A percentile compares a stretch with the other conserved stretches of the same genome.
These are phyloP conservation scores for Akanthomyces dipterigenus DNA, from an alignment of 2,329 filamentous ascomycete species.

Conservation along the genomic window DNA sequence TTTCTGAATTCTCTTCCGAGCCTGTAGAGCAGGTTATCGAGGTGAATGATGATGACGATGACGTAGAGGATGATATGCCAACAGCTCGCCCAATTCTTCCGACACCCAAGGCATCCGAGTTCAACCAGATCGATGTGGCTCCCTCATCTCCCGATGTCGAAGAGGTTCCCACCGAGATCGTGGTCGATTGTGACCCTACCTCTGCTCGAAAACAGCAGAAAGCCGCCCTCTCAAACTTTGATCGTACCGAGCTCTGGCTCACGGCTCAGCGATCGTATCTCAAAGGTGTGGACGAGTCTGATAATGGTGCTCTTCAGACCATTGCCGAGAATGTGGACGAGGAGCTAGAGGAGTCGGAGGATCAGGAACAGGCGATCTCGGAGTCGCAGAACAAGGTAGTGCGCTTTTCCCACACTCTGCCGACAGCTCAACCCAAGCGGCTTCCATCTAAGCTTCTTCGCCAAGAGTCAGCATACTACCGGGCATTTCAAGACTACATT, in stretches of 20 bases:
- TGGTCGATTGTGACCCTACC: slow-evolving; percentile 65
- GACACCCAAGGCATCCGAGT: slow-evolving; percentile 25
- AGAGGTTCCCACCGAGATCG: slow-evolving; percentile 56
- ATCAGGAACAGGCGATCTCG: slow-evolving; percentile 16
- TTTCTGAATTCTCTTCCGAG: slow-evolving; percentile 30
- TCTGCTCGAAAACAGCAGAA: slow-evolving; percentile 70
- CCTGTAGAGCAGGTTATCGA: slow-evolving; percentile 65
- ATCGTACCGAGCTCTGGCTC: slow-evolving; percentile 83
- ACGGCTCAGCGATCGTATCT: slow-evolving; percentile 74
- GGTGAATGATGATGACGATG: slow-evolving; percentile 39
- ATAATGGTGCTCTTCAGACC: slow-evolving; percentile 30
- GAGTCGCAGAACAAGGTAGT: slow-evolving; percentile 60
- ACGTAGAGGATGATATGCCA: slow-evolving; percentile 54
- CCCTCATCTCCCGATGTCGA: slow-evolving; percentile 42
- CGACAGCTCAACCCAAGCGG: slow-evolving; percentile 39
- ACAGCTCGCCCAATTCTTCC: slow-evolving; percentile 51
- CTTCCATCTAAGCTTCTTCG: slow-evolving; percentile 46
- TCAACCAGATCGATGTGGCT: slow-evolving; percentile 25
- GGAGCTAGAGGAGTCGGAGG: slow-evolving; percentile 19
- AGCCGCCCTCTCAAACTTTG: slow-evolving; percentile 64
- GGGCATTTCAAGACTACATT: slow-evolving; percentile 72
- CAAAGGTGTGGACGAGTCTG: slow-evolving; percentile 52
- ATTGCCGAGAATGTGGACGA: slow-evolving; percentile 30
- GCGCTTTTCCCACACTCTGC: slow-evolving; percentile 57
- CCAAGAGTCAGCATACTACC: slow-evolving; percentile 76